Conservation (phyloP, 2,329 filamentous ascomycete species). For the Fusarium succisae region DNA sequence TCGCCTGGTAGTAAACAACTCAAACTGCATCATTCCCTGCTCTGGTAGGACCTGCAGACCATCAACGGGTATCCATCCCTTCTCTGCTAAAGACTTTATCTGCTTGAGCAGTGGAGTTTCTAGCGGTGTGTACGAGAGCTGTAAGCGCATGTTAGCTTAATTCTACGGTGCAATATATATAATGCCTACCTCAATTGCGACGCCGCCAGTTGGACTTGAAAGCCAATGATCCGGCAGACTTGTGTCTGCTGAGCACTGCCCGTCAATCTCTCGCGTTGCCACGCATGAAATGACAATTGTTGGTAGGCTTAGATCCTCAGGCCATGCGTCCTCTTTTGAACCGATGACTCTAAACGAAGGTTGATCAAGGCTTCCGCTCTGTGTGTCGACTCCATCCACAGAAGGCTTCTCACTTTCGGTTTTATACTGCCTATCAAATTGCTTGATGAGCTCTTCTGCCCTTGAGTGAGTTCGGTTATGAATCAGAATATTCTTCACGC, state of each 20-base stretch:
- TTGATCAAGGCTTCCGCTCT: neutral
- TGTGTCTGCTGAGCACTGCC: neutral
- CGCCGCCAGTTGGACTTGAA: neutral
- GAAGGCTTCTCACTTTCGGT: fast-evolving
- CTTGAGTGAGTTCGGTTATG: neutral
- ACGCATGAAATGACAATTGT: neutral
- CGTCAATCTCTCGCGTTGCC: neutral
- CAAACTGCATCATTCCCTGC: constrained; percentile 18
- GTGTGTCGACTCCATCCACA: fast-evolving
- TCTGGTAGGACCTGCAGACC: constrained; percentile 11
- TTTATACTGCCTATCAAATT: neutral
- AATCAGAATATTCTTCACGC: neutral
- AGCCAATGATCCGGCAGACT: neutral
- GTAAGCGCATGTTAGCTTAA: fast-evolving
- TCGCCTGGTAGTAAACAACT: constrained; percentile 1
- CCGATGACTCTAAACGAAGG: neutral
- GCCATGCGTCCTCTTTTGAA: neutral
- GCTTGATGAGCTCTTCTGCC: neutral
- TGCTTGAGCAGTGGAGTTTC: neutral
- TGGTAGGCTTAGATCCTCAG: neutral
- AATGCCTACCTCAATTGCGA: neutral
- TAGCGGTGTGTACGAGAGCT: constrained; percentile 2
- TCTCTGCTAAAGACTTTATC: neutral
- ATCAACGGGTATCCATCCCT: constrained; percentile 9
- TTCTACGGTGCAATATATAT: too few species aligned